Evolutionary conservation across 805 yeast genomes (phyloP).

Genomic region (Yamadazyma laniorum): DNA sequence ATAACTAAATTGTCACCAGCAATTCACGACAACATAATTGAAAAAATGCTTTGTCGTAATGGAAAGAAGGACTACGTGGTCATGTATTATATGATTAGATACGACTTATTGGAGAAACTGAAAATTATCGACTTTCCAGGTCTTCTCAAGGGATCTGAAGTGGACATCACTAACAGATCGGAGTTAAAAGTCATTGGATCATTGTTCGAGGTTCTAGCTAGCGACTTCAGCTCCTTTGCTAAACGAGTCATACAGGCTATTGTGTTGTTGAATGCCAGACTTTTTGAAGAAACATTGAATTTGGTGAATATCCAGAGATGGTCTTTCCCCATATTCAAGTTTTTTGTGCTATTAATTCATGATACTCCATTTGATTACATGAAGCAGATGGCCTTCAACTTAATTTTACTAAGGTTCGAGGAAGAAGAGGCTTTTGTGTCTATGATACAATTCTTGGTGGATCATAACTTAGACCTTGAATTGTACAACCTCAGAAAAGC

Average conservation of each 20-base stretch:
- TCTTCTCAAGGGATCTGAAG: constrained; percentile 12
- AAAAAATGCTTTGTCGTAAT: neutral
- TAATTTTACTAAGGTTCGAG: constrained; percentile 20
- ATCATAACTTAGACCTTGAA: constrained; percentile 25
- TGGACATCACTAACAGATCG: constrained; percentile 14
- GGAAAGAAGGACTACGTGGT: constrained; percentile 1
- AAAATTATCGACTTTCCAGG: neutral
- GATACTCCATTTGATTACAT: constrained; percentile 34
- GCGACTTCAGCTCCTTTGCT: constrained; percentile 25
- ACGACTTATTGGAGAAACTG: neutral
- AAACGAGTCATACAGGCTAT: constrained; percentile 33
- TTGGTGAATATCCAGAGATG: constrained; percentile 25
- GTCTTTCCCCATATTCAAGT: constrained; percentile 31
- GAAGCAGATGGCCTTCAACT: constrained; percentile 22
- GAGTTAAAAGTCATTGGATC: constrained; percentile 22
- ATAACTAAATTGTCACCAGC: neutral
- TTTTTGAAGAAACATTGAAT: constrained; percentile 21
- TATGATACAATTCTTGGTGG: constrained; percentile 23
- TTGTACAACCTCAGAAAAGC: constrained; percentile 13
- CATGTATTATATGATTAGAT: constrained; percentile 2
- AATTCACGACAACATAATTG: neutral
- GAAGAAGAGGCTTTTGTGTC: constrained; percentile 17
- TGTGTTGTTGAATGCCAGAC: constrained; percentile 22
- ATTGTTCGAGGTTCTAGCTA: constrained; percentile 11
- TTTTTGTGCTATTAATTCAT: constrained; percentile 31